Base-by-base conservation (phyloP, 2,329 filamentous ascomycete genomes). In the Dactylonectria estremocensis region DNA sequence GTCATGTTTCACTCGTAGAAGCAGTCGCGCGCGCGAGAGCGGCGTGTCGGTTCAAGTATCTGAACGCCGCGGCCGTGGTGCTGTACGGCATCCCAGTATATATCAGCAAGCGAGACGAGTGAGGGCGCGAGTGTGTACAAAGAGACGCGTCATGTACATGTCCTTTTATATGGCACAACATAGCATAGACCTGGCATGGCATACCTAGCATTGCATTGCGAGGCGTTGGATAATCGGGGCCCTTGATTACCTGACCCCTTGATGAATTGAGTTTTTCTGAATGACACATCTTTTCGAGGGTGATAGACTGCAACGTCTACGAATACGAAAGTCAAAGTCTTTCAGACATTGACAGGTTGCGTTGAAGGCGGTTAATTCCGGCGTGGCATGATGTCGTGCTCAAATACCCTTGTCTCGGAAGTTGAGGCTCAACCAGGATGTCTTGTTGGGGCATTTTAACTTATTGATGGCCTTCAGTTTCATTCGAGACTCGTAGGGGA, bases 41-140 rank as follows among this genome's bases (percentile, higher is more conserved):
- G 67, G 91, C 90, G n/a, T 98, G 96, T 82, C 90, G 93, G 73
- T 89, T 99, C 83, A 89, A 89, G 78, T 98, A 97, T 83, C 84
- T 99, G 74, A 99, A 97, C 76, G 96, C 95, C 1, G 96, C 95
- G 11, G 95, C 95, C 43, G 94, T 96, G 24, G 95, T 96, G 71
- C 92, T 98, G 60, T 99, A 98, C 83, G 96, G 96, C 16, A 92
- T 99, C 78, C 96, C 96, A 33, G 94, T 97, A 69, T 98, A 95
- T 82, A 85, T 97, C 71, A 82, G 80, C 62, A 67, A 48, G 40
- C 62, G 77, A 67, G 76, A 70, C 60, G 70, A 70, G 56, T 72
- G 63, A 61, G 68, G 60, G 63, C 59, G 65, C 63, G 60, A 60
- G 62, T 54, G 43, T 63, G 58, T 60, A 59, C 50, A 43, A 59